Conservation (phyloP, 306 rosid species). For the Astragalus membranaceus region DNA sequence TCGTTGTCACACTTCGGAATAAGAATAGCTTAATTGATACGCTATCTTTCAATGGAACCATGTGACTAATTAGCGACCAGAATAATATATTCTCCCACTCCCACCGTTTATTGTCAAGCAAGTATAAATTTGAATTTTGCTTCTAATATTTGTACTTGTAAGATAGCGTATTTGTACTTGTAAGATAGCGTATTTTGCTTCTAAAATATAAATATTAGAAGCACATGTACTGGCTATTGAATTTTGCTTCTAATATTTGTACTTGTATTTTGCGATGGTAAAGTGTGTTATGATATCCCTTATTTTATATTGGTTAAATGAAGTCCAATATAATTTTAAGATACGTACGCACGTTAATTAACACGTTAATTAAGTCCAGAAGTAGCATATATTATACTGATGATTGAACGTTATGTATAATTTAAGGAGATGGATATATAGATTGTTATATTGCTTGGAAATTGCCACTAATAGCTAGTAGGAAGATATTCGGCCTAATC, state of each 20-base stretch:
- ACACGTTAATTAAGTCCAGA: neutral
- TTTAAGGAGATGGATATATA: neutral
- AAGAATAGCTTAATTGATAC: constrained; percentile 9
- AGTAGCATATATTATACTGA: neutral
- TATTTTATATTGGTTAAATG: neutral
- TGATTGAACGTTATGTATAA: neutral
- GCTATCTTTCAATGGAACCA: constrained; percentile 4
- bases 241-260: neutral
- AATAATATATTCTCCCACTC: neutral
- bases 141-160: neutral
- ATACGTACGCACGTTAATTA: neutral
- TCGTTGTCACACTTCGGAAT: constrained; percentile 17
- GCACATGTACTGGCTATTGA: too few relatives aligned
- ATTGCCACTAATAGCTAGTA: neutral
- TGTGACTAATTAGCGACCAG: constrained; percentile 8
- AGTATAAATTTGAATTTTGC: neutral
- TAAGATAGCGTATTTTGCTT: too few relatives aligned
- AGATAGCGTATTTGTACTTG: too few relatives aligned
- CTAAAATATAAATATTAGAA: too few relatives aligned
- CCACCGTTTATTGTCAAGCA: too few relatives aligned
- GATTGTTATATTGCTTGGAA: neutral
- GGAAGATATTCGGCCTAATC: neutral
- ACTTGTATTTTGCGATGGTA: neutral
- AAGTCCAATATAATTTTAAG: neutral
- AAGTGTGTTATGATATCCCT: neutral